These are phyloP conservation scores for Parastagonospora nodorum DNA, from an alignment of 2,329 filamentous ascomycete species.

Conservation along the genomic window DNA sequence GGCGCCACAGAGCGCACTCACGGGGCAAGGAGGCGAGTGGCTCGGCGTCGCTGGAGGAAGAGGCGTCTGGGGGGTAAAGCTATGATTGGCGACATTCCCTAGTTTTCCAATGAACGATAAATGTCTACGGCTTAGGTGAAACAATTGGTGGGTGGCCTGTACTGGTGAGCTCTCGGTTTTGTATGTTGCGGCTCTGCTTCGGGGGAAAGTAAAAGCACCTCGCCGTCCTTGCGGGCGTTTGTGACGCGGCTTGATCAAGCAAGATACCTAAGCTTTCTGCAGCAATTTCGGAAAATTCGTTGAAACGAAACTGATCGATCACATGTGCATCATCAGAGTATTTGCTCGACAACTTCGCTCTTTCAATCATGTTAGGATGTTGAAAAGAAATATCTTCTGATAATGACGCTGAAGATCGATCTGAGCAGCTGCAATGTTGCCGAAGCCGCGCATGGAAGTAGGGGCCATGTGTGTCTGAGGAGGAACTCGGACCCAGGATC, in stretches of 20 bases:
- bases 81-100: slow-evolving; percentile 34
- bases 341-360: no score
- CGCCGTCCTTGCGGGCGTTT: background rate
- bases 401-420: no score
- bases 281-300: background rate
- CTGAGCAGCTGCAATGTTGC: no score
- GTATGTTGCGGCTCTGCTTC: no score
- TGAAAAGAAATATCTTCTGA: no score
- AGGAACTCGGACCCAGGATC: no score
- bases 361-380: no score
- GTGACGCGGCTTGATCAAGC: background rate
- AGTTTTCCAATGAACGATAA: background rate
- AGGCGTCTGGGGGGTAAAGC: slow-evolving; percentile 77
- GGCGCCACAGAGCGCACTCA: slow-evolving; percentile 73
- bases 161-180: background rate
- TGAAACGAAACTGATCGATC: background rate
- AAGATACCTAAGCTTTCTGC: background rate
- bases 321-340: no score
- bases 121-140: background rate
- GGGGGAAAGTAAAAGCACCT: no score
- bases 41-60: slow-evolving; percentile 80
- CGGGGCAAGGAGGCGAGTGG: slow-evolving; percentile 77
- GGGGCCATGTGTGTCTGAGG: no score
- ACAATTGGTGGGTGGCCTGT: background rate
- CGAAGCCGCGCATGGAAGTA: no score